Conservation (phyloP, 495 filamentous ascomycete genomes). For the Xylaria flabelliformis region DNA sequence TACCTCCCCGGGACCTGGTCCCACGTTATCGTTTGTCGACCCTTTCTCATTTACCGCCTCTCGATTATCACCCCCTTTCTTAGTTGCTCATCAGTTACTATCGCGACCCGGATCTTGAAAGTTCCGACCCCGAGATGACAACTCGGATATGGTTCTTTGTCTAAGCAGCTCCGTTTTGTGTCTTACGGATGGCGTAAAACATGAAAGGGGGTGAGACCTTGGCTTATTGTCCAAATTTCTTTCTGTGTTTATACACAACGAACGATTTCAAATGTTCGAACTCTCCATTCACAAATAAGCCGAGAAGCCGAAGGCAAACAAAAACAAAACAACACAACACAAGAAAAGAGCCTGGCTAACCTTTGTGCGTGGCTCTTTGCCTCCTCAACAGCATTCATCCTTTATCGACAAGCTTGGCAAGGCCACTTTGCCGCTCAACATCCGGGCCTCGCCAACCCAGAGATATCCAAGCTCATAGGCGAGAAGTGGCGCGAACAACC, state of each 20-base stretch:
- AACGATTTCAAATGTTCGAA: constrained; percentile 21
- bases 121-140: constrained; percentile 18
- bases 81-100: constrained; percentile 2
- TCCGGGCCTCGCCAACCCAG: constrained; percentile 91
- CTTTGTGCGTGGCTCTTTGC: constrained; percentile 28
- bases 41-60: constrained; percentile 22
- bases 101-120: constrained; percentile 8
- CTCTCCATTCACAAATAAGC: constrained; percentile 24
- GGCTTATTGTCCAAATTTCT: constrained; percentile 35
- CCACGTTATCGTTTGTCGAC: constrained; percentile 19
- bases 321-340: constrained; percentile 14
- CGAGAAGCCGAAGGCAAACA: constrained; percentile 13
- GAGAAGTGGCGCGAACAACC: constrained; percentile 84
- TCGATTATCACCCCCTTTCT: constrained; percentile 2
- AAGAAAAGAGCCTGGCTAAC: constrained; percentile 28
- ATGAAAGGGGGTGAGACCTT: constrained; percentile 40
- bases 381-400: constrained; percentile 80
- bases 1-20: constrained; percentile 29
- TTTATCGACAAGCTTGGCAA: constrained; percentile 96
- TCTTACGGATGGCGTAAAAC: constrained; percentile 22
- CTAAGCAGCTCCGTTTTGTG: constrained; percentile 20
- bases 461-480: constrained; percentile 98
- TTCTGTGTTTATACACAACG: constrained; percentile 17
- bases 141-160: constrained; percentile 32
- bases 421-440: constrained; percentile 77